Evolutionary conservation across 1,139 yeast genomes (phyloP).

Genomic region (Pneumocystis sp.): DNA sequence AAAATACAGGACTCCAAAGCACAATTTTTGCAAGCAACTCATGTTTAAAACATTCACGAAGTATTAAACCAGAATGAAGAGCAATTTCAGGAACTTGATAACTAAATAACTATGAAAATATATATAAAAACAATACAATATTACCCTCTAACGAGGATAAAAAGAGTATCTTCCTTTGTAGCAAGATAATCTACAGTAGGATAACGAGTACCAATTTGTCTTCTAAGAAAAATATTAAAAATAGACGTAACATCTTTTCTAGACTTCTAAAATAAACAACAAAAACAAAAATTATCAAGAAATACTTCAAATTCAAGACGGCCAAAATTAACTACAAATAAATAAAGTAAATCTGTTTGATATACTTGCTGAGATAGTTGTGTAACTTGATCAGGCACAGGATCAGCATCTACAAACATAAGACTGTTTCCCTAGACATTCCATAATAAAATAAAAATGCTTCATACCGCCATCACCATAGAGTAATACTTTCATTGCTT

Average conservation of each 20-base stretch:
- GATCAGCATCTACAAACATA: constrained; percentile 10
- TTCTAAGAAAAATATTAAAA: constrained; percentile 62
- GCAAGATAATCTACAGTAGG: constrained; percentile 80
- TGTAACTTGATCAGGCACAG: constrained; percentile 45
- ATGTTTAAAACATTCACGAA: constrained; percentile 73
- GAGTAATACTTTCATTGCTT: constrained; percentile 51
- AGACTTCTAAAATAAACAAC: constrained; percentile 24
- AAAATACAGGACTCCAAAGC: constrained; percentile 39
- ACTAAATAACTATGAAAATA: constrained; percentile 3
- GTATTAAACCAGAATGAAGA: constrained; percentile 58
- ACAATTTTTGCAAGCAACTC: constrained; percentile 53
- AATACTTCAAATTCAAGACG: constrained; percentile 57
- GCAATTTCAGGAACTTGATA: constrained; percentile 54
- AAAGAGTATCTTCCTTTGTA: constrained; percentile 50
- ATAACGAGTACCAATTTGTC: constrained; percentile 59
- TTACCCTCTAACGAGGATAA: constrained; percentile 50
- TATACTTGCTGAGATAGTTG: constrained; percentile 57
- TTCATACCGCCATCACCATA: constrained; percentile 50
- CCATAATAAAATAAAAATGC: background rate
- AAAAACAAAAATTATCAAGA: background rate
- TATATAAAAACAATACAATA: background rate
- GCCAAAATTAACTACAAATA: constrained; percentile 42
- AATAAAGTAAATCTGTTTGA: constrained; percentile 51
- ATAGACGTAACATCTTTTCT: constrained; percentile 66
- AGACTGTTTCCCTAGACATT: background rate